Conservation (phyloP, 2,329 filamentous ascomycete species). For the Xylariomycetidae sp. region DNA sequence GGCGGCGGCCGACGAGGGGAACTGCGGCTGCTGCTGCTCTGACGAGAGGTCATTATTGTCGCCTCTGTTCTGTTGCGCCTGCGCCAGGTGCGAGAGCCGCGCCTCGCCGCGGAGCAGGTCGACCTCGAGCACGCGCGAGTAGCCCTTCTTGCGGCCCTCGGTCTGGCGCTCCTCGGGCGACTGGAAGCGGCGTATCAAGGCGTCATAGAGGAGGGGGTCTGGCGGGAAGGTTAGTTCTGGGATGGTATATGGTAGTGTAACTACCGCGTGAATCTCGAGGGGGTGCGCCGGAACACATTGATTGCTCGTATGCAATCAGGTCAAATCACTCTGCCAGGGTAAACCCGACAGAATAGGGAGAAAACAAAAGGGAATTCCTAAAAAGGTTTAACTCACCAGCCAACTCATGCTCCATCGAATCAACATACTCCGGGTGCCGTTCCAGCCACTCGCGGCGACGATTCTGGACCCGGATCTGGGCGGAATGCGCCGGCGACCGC, state of each 20-base stretch:
- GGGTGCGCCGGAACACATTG: too few species aligned
- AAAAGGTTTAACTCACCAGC: constrained; percentile 35
- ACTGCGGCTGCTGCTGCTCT: constrained; percentile 3
- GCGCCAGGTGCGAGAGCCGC: constrained; percentile 57
- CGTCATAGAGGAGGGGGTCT: constrained; percentile 80
- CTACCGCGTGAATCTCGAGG: too few species aligned
- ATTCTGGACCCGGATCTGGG: constrained; percentile 62
- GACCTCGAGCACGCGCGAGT: constrained; percentile 72
- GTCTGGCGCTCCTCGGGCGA: constrained; percentile 67
- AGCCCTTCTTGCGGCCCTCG: constrained; percentile 70
- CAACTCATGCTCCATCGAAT: constrained; percentile 49
- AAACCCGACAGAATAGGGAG: neutral
- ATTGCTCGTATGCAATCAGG: too few species aligned
- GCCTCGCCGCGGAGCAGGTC: constrained; percentile 74
- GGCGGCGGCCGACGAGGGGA: constrained; percentile 6
- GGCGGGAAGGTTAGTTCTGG: neutral
- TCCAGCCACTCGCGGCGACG: constrained; percentile 73
- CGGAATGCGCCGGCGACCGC: constrained; percentile 35
- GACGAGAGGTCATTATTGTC: neutral
- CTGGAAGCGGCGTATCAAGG: constrained; percentile 72
- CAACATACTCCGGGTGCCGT: constrained; percentile 68
- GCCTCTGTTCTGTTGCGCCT: constrained; percentile 14
- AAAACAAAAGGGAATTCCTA: constrained; percentile 2
- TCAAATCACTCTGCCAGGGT: too few species aligned
- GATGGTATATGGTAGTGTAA: too few species aligned